Percentiles rank a stretch among this genome's conserved stretches.
These are phyloP conservation scores for Boechera stricta DNA, from an alignment of 345 rosid genomes.

Conservation along the genomic window DNA sequence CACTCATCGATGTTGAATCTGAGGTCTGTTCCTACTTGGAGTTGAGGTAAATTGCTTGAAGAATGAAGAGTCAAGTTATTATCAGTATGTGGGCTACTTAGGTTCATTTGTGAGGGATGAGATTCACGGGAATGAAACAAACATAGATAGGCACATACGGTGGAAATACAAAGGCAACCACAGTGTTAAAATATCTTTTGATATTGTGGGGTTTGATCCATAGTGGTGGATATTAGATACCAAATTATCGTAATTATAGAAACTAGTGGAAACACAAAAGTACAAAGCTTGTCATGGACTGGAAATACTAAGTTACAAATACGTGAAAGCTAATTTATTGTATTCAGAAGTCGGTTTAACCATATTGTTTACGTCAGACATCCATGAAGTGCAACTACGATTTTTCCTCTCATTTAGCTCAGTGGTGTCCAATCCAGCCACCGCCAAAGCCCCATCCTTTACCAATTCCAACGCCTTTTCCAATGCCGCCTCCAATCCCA, in stretches of 20 bases:
- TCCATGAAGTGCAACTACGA: background rate
- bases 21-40: constrained; percentile 19
- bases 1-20: background rate
- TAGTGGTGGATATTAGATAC: background rate
- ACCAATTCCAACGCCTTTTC: background rate
- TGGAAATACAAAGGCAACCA: background rate
- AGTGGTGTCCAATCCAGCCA: background rate
- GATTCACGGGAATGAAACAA: background rate
- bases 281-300: background rate
- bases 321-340: constrained; percentile 10
- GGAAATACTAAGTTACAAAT: background rate
- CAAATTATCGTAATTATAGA: background rate
- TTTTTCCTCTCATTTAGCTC: background rate
- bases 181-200: background rate
- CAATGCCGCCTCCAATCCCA: background rate
- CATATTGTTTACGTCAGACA: background rate
- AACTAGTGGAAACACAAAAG: constrained; percentile 14
- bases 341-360: constrained; percentile 8
- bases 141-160: background rate
- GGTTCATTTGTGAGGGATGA: background rate
- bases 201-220: background rate
- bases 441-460: constrained; percentile 3
- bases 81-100: constrained; percentile 1
- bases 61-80: constrained; percentile 20
- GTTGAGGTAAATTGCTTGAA: constrained; percentile 24